phyloP scores from a whole-genome alignment of 345 rosid genomes.

The Arabidopsis suecica region DNA sequence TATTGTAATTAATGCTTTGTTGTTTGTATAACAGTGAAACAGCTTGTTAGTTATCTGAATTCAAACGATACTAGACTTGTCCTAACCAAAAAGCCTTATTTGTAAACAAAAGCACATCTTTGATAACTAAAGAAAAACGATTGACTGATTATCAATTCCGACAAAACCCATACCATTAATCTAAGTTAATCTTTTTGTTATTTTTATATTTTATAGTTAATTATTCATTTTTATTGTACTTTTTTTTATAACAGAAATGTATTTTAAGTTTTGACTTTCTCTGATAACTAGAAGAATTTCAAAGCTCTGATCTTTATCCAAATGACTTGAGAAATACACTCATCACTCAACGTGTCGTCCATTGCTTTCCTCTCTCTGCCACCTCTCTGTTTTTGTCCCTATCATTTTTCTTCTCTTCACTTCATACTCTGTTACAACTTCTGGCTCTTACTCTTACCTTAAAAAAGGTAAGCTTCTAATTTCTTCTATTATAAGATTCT shows the following conservation, averaged over 20 bases:
- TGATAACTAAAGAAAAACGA: no score
- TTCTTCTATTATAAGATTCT: neutral
- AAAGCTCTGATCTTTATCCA: conserved; percentile 37
- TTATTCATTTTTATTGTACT: no score
- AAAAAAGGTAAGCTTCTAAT: conserved; percentile 6
- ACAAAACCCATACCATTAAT: no score
- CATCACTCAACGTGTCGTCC: conserved; percentile 46
- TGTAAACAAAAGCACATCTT: no score
- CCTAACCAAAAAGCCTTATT: no score
- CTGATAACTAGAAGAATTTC: neutral
- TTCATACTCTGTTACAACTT: neutral
- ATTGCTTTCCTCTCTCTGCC: conserved; percentile 43
- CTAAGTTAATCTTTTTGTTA: no score
- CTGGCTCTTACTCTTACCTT: neutral
- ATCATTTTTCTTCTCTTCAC: neutral
- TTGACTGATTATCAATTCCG: no score
- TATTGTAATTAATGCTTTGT: no score
- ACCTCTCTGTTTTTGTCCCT: conserved; percentile 38
- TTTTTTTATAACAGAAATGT: neutral
- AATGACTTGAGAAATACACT: neutral
- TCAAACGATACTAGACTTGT: no score
- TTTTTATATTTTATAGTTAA: no score
- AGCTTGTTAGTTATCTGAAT: no score
- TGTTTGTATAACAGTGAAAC: no score
- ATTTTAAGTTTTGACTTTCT: neutral